Evolutionary conservation across 345 rosid genomes (phyloP), one percentile per base, ranked within the genome.

Genomic region (Crucihimalaya himalaica): DNA sequence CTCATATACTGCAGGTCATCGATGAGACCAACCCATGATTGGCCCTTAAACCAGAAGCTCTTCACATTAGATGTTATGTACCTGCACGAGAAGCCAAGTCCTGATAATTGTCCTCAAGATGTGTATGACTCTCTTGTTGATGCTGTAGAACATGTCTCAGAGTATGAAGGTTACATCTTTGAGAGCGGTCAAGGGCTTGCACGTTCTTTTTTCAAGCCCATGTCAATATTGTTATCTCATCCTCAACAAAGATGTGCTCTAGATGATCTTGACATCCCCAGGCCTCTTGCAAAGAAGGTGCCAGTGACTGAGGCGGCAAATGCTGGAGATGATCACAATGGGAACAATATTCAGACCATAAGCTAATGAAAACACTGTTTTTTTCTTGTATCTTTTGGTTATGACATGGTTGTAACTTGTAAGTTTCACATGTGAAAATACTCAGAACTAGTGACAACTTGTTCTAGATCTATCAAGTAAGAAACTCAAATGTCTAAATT

Each of bases 41-140:
- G 94, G 96, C 87, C 89, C 3, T 46, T 78, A 19, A 87, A 81
- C 86, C 93, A 87, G 81, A 91, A 88, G 77, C 81, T 79, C 66
- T 91, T 94, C 88, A 89, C 96, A 6, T 58, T 94, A 45, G 98
- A 94, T 81, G 97, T 94, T 72, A 82, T 94, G 83, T 91, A 94
- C 81, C 87, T 94, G 58, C 97, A 94, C 3, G 90, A 91, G 77
- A 94, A 91, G 81, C 97, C 98, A 37, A 83, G 89, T 29, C 92
- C 87, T 6, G 95, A 89, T 43, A 94, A 91, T 77, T 91, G 96
- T 78, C 97, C 97, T 6, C 97, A 94, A 79, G 87, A 80, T 53
- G 96, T 88, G 28, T 94, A 89, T 29, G 95, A 89, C 81, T 70
- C 82, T 12, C 95, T 94, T 0, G 91, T 88, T 0, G 96, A 91